A percentile compares a stretch with the other conserved stretches of the same genome.
Evolutionary conservation across 2,329 filamentous ascomycete species (phyloP).

Genomic region (Botrytis squamosa): DNA sequence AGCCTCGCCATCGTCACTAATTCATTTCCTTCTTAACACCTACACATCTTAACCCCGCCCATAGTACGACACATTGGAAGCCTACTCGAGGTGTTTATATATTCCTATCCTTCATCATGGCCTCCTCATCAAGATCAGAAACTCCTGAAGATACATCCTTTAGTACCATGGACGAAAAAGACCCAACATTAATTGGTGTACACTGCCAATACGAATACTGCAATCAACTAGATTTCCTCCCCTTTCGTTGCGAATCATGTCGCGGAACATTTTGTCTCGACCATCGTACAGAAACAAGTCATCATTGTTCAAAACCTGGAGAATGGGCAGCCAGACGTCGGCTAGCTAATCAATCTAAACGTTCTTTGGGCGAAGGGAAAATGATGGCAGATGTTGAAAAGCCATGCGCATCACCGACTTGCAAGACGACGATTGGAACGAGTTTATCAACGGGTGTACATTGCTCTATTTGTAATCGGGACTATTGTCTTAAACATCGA

Average conservation of each 20-base stretch:
- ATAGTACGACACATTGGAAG: not conserved
- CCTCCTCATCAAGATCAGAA: slow-evolving; percentile 46
- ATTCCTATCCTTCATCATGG: slow-evolving; percentile 46
- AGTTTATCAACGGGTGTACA: slow-evolving; percentile 65
- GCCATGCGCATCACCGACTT: slow-evolving; percentile 64
- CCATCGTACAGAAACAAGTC: slow-evolving; percentile 81
- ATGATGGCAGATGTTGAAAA: slow-evolving; percentile 59
- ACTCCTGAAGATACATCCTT: slow-evolving; percentile 55
- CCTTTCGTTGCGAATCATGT: slow-evolving; percentile 91
- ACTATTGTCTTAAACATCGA: slow-evolving; percentile 77
- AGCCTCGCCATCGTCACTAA: slow-evolving; percentile 30
- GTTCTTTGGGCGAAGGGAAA: slow-evolving; percentile 54
- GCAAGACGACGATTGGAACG: slow-evolving; percentile 71
- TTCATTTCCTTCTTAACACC: slow-evolving; percentile 28
- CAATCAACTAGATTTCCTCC: slow-evolving; percentile 92
- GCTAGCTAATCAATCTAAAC: slow-evolving; percentile 52
- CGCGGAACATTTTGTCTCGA: slow-evolving; percentile 84
- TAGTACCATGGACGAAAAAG: slow-evolving; percentile 70
- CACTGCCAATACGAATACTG: slow-evolving; percentile 93
- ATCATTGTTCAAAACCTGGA: slow-evolving; percentile 63
- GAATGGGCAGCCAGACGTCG: slow-evolving; percentile 61
- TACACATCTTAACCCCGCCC: slow-evolving; percentile 17
- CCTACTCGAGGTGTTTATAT: slow-evolving; percentile 22
- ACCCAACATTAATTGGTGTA: slow-evolving; percentile 80
- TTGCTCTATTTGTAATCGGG: slow-evolving; percentile 68